Base-by-base conservation (phyloP, 2,329 filamentous ascomycete species). In the Hypomyces perniciosus region DNA sequence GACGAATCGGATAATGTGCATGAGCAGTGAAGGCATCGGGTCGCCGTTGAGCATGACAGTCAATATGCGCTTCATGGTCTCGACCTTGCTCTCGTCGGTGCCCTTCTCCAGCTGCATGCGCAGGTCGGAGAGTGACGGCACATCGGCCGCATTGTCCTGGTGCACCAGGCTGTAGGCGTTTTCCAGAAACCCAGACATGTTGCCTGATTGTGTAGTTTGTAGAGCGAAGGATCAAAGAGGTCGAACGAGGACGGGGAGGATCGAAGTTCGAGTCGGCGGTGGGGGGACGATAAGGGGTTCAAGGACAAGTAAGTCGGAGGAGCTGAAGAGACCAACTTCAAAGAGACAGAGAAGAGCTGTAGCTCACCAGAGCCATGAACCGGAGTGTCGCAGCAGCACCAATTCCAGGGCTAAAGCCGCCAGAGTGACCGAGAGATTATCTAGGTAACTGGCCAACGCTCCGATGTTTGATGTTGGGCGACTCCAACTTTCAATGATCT, bases 1-100 rank as follows among this genome's bases (percentile, higher is more conserved):
- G 62, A 99, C 91, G 69, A 99, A 99, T 69, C 93, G 90, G 70
- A 99, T 99, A 66, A 99, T 99, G 75, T 97, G 93, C 93, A 99
- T 99, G 62, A 99, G 84, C 20, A 99, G 79, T 61, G 90, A 85
- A 28, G 91, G 87, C 86, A 99, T 93, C 38, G 93, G 85, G 67
- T 99, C 92, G 61, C 93, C 93, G 69, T 97, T 97, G 65, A 99
- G 83, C 93, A 99, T 97, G 67, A 96, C 84, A 57, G 89, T 95
- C 67, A 97, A 76, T 68, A 99, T 90, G 75, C 84, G 87, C 83
- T 93, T 95, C 90, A 95, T 95, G 54, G 90, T 96, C 60, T 96
- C 90, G 69, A 92, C 79, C 78, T 96, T 96, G 65, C 81, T 84
- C 72, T 96, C 90, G 70, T 96, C 91, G 55, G 81, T 92, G 61